phyloP scores from a whole-genome alignment of 371 early-diverging fungal species.

The Mucor racemosus region DNA sequence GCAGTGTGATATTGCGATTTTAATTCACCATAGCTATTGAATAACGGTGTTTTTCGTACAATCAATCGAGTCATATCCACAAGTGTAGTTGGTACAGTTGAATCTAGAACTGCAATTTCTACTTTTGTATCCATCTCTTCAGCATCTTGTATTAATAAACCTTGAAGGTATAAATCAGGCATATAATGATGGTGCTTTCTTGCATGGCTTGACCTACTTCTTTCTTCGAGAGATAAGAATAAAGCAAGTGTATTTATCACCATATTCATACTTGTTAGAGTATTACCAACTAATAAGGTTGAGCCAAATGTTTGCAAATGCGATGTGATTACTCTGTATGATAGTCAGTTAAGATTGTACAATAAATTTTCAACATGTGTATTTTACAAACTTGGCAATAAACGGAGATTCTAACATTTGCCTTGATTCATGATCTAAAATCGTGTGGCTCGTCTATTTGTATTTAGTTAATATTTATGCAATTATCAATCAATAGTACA shows the following conservation, averaged over 20 bases:
- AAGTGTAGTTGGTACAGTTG: slow-evolving; percentile 58
- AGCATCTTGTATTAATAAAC: slow-evolving; percentile 48
- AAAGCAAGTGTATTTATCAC: slow-evolving; percentile 65
- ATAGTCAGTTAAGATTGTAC: slow-evolving; percentile 13
- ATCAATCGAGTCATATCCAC: slow-evolving; percentile 55
- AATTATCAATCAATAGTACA: too few species aligned
- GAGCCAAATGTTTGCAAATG: slow-evolving; percentile 64
- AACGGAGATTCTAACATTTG: slow-evolving; percentile 61
- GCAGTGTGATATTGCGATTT: slow-evolving; percentile 42
- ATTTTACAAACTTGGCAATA: slow-evolving; percentile 49
- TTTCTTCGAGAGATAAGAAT: slow-evolving; percentile 57
- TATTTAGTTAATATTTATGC: background rate
- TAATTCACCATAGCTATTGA: slow-evolving; percentile 41
- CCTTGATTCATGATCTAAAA: slow-evolving; percentile 55
- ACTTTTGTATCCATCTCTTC: slow-evolving; percentile 39
- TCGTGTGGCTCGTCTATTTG: slow-evolving; percentile 54
- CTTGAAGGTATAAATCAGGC: slow-evolving; percentile 62
- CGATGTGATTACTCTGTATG: slow-evolving; percentile 57
- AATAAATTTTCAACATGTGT: background rate
- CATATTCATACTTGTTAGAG: slow-evolving; percentile 64
- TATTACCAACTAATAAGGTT: slow-evolving; percentile 58
- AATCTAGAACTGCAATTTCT: slow-evolving; percentile 54
- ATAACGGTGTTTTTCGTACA: slow-evolving; percentile 60
- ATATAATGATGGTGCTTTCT: slow-evolving; percentile 62
- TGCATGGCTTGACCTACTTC: slow-evolving; percentile 63